Conservation (phyloP, 176 grass and related monocot species). For the Avena insularis region DNA sequence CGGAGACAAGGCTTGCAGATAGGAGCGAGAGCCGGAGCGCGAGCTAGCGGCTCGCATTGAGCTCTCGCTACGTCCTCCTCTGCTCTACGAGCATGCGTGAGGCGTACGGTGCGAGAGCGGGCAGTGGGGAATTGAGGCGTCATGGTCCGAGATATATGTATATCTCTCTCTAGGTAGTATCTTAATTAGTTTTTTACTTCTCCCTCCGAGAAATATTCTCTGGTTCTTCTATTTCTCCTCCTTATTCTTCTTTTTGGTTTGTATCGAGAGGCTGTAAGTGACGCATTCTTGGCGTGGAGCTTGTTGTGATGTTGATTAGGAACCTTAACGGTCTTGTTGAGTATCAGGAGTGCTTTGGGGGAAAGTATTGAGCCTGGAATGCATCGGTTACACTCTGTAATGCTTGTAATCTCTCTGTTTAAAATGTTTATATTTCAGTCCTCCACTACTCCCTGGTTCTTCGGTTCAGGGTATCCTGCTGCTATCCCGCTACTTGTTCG, state of each 20-base stretch:
- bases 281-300: conserved; percentile 62
- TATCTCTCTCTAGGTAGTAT: conserved; percentile 48
- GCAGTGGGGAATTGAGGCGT: conserved; percentile 77
- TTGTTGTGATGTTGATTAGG: conserved; percentile 39
- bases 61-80: conserved; percentile 36
- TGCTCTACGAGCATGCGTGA: conserved; percentile 28
- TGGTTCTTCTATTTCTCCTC: neutral
- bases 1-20: conserved; percentile 25
- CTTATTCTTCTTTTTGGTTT: neutral
- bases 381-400: conserved; percentile 70
- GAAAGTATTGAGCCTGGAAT: conserved; percentile 52
- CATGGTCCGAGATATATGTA: conserved; percentile 74
- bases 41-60: conserved; percentile 23
- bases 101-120: conserved; percentile 46
- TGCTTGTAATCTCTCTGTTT: conserved; percentile 41
- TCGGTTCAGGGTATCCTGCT: neutral
- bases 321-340: conserved; percentile 34
- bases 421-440: neutral
- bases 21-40: conserved; percentile 7
- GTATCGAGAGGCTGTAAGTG: conserved; percentile 63
- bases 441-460: neutral
- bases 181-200: conserved; percentile 25
- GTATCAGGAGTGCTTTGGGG: conserved; percentile 22
- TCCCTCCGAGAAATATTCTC: neutral
- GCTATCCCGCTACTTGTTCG: neutral